Conservation (phyloP, 257 asterid genomes). For the Jacaranda copaia region DNA sequence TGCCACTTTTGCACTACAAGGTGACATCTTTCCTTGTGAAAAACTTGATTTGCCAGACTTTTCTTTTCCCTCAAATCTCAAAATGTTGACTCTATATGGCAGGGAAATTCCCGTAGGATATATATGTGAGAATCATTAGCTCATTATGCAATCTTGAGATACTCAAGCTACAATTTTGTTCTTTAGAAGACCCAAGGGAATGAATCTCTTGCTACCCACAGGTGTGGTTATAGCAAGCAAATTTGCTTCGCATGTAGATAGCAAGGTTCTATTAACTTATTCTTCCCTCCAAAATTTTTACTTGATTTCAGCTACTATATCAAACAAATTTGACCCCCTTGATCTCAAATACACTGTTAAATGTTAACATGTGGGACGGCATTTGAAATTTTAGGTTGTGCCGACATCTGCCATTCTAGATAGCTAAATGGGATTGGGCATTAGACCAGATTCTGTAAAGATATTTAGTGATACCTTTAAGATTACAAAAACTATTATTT, state of each 20-base stretch:
- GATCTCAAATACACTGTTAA: not conserved
- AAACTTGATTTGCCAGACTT: not conserved
- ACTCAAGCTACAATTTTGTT: constrained; percentile 7
- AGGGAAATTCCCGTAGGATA: constrained; percentile 19
- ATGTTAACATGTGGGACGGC: too few species aligned
- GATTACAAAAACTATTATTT: constrained; percentile 32
- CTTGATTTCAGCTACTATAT: not conserved
- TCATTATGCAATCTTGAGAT: constrained; percentile 33
- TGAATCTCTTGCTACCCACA: constrained; percentile 31
- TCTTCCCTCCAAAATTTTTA: not conserved
- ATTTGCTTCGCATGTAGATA: constrained; percentile 31
- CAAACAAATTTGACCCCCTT: not conserved
- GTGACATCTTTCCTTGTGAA: not conserved
- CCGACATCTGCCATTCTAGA: constrained; percentile 34
- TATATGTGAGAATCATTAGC: constrained; percentile 19
- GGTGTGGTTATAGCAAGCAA: constrained; percentile 36
- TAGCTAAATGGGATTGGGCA: constrained; percentile 40
- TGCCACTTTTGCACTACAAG: too few species aligned
- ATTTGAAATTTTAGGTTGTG: constrained; percentile 18
- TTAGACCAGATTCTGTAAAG: constrained; percentile 36
- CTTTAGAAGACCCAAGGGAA: constrained; percentile 38
- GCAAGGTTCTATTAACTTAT: constrained; percentile 29
- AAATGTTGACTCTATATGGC: constrained; percentile 14
- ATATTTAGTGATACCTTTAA: constrained; percentile 25
- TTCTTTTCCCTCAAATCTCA: constrained; percentile 28